These are phyloP conservation scores for Boechera stricta DNA, from an alignment of 345 rosid genomes.

Conservation along the genomic window DNA sequence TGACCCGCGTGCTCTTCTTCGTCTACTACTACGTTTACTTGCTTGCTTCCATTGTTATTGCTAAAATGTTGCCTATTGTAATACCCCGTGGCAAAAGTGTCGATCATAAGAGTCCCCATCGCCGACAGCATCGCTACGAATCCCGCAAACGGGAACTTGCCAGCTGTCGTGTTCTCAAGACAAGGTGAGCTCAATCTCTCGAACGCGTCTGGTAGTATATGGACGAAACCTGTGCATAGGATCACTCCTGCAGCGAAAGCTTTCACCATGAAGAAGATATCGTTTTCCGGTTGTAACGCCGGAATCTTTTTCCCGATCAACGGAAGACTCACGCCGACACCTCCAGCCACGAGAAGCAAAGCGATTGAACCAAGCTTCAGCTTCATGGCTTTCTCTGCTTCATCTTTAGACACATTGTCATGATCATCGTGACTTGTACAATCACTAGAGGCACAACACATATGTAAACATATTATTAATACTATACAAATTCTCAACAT, in stretches of 20 bases:
- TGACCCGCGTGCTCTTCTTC: conserved; percentile 59
- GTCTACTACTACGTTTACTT: conserved; percentile 43
- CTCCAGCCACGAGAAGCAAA: conserved; percentile 43
- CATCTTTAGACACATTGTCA: conserved; percentile 25
- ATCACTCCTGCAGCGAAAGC: conserved; percentile 63
- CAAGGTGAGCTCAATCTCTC: conserved; percentile 52
- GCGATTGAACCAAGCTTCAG: conserved; percentile 45
- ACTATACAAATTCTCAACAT: conserved; percentile 38
- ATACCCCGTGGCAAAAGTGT: conserved; percentile 51
- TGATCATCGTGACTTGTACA: conserved; percentile 41
- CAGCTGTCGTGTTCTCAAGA: conserved; percentile 44
- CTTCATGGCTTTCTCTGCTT: conserved; percentile 38
- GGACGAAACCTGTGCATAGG: conserved; percentile 55
- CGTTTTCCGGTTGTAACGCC: conserved; percentile 47
- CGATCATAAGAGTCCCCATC: conserved; percentile 54
- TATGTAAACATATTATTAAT: conserved; percentile 29
- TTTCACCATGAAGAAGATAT: conserved; percentile 52
- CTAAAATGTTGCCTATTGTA: conserved; percentile 52
- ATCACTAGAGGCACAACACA: conserved; percentile 45
- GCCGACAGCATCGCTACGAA: conserved; percentile 56
- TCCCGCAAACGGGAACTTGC: conserved; percentile 54
- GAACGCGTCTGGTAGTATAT: conserved; percentile 56
- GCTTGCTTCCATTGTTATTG: conserved; percentile 30
- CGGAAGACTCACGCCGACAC: conserved; percentile 46
- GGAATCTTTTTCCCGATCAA: conserved; percentile 44